phyloP scores from a whole-genome alignment of 2,329 filamentous ascomycete species.

The Aquanectria penicillioides region DNA sequence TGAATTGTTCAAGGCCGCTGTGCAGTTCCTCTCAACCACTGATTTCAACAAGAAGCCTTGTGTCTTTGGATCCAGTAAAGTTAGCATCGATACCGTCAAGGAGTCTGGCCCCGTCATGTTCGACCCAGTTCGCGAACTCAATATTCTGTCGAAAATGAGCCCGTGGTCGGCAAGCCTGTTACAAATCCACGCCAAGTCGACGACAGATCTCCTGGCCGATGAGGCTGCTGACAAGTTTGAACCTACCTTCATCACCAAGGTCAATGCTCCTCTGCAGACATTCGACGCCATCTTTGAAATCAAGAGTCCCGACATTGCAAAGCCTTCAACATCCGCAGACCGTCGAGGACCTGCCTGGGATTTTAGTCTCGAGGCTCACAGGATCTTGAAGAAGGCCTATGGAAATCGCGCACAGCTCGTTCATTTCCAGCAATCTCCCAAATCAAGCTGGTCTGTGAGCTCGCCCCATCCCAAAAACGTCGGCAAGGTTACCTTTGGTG shows the following conservation, averaged over 20 bases:
- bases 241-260: conserved; percentile 78
- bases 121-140: conserved; percentile 78
- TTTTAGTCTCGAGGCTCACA: conserved; percentile 68
- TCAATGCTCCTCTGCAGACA: conserved; percentile 62
- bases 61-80: conserved; percentile 53
- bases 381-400: conserved; percentile 74
- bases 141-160: conserved; percentile 91
- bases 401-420: conserved; percentile 79
- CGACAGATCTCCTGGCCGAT: conserved; percentile 79
- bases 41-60: conserved; percentile 77
- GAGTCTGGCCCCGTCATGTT: conserved; percentile 76
- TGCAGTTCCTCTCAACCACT: conserved; percentile 85
- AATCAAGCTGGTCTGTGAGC: conserved; percentile 44
- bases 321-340: conserved; percentile 47
- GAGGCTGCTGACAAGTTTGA: conserved; percentile 83
- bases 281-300: conserved; percentile 61
- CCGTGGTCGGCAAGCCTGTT: conserved; percentile 82
- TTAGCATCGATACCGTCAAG: conserved; percentile 48
- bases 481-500: conserved; percentile 66
- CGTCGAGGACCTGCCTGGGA: conserved; percentile 55
- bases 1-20: conserved; percentile 90
- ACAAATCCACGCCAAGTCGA: conserved; percentile 77
- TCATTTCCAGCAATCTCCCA: conserved; percentile 59
- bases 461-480: conserved; percentile 29
- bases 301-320: conserved; percentile 42